phyloP scores from a whole-genome alignment of 495 filamentous ascomycete species.

The Chlorociboria aeruginascens region DNA sequence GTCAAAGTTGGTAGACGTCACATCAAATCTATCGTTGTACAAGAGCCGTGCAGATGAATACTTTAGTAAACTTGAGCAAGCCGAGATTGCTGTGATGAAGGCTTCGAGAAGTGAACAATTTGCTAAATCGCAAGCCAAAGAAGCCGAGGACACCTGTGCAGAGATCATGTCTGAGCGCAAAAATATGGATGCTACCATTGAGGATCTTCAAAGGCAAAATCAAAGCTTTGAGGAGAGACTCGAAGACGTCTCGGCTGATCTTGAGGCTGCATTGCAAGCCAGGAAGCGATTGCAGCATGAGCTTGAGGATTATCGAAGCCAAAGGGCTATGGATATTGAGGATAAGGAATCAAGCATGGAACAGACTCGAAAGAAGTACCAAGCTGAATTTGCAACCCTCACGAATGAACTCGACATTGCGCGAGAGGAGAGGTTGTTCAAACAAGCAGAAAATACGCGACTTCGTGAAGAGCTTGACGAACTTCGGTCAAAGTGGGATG shows the following conservation, averaged over 20 bases:
- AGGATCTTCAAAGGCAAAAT: conserved; percentile 81
- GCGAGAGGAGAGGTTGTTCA: conserved; percentile 63
- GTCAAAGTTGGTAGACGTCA: conserved; percentile 73
- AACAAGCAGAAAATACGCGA: conserved; percentile 52
- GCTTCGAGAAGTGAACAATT: conserved; percentile 87
- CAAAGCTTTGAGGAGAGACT: conserved; percentile 83
- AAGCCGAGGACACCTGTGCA: conserved; percentile 85
- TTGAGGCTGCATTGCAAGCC: conserved; percentile 73
- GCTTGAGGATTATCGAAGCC: conserved; percentile 91
- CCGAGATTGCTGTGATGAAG: conserved; percentile 90
- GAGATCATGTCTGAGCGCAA: conserved; percentile 87
- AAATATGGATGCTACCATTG: conserved; percentile 75
- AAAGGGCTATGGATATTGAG: conserved; percentile 90
- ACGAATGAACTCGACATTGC: conserved; percentile 89
- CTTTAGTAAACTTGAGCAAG: conserved; percentile 94
- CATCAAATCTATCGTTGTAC: conserved; percentile 75
- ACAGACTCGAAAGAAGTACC: conserved; percentile 95
- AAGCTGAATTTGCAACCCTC: conserved; percentile 77
- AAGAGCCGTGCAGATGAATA: conserved; percentile 93
- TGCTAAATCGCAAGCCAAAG: conserved; percentile 73
- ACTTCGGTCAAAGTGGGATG: conserved; percentile 93
- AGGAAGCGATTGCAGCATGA: conserved; percentile 96
- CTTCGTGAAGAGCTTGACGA: conserved; percentile 92
- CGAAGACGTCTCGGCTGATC: conserved; percentile 84
- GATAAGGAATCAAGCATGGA: conserved; percentile 95